phyloP scores from a whole-genome alignment of 2,329 filamentous ascomycete species.

The Neoarthrinium moseri region DNA sequence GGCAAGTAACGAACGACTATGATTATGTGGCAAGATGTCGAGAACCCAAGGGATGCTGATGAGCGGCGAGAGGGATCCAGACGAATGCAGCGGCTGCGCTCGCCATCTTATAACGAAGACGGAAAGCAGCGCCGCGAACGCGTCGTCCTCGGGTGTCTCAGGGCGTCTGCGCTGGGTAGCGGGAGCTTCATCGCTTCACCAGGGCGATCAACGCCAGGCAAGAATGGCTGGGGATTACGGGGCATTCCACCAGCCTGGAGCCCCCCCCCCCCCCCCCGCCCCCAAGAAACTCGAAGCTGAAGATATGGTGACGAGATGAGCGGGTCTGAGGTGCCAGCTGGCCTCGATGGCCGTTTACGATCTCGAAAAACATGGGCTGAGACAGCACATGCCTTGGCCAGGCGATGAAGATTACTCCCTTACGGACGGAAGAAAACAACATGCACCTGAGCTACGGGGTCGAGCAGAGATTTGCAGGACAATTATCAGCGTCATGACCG shows the following conservation, averaged over 20 bases:
- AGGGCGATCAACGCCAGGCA: slow-evolving; percentile 1
- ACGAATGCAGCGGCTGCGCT: slow-evolving; percentile 8
- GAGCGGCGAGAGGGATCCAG: slow-evolving; percentile 13
- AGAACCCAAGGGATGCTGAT: slow-evolving; percentile 8
- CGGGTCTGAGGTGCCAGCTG: background rate
- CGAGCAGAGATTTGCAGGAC: too few species aligned
- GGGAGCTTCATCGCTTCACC: background rate
- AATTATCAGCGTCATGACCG: too few species aligned
- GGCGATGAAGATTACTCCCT: too few species aligned
- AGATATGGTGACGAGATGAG: slow-evolving; percentile 8
- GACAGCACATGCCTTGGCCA: slow-evolving; percentile 15
- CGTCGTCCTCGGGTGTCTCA: slow-evolving; percentile 16
- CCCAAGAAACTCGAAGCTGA: background rate
- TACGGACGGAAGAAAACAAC: too few species aligned
- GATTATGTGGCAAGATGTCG: slow-evolving; percentile 14
- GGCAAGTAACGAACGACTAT: slow-evolving; percentile 24
- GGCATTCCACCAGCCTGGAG: slow-evolving; percentile 27
- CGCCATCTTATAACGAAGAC: slow-evolving; percentile 26
- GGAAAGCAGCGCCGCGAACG: slow-evolving; percentile 22
- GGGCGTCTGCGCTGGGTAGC: background rate
- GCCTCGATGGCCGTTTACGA: slow-evolving; percentile 1
- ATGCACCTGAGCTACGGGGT: too few species aligned
- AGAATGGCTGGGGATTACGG: slow-evolving; percentile 26
- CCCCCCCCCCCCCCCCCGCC: too few species aligned
- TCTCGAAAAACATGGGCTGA: slow-evolving; percentile 14